phyloP scores from a whole-genome alignment of 345 rosid genomes.

The Heritiera fomes region DNA sequence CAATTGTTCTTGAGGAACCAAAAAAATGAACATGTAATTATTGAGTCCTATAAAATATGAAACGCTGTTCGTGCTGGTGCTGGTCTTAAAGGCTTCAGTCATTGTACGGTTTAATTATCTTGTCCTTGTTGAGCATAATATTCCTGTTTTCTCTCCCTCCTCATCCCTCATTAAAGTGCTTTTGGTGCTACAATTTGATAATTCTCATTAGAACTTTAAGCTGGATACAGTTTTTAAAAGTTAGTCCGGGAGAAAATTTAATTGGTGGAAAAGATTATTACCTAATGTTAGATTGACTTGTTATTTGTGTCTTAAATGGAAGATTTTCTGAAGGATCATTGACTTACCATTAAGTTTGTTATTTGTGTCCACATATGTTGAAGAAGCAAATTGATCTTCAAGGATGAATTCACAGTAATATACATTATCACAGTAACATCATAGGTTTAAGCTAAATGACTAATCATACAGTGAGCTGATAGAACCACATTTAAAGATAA shows the following conservation, averaged over 20 bases:
- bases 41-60: neutral
- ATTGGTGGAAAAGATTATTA: neutral
- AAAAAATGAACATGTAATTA: neutral
- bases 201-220: neutral
- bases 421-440: neutral
- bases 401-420: neutral
- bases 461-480: slow-evolving; percentile 1
- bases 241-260: neutral
- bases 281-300: neutral
- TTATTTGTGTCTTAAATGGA: neutral
- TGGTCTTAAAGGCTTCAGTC: slow-evolving; percentile 1
- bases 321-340: neutral
- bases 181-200: neutral
- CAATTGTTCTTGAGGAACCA: neutral
- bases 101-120: neutral
- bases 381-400: slow-evolving; percentile 5
- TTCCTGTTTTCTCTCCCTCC: neutral
- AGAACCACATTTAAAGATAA: neutral
- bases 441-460: neutral
- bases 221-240: neutral
- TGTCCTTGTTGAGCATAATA: neutral
- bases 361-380: neutral
- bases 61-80: neutral
- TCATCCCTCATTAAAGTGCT: slow-evolving; percentile 1
- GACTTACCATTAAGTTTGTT: neutral